Evolutionary conservation across 2,329 filamentous ascomycete species (phyloP), one percentile per base, ranked within the genome.

Genomic region (Purpureocillium lavendulum): DNA sequence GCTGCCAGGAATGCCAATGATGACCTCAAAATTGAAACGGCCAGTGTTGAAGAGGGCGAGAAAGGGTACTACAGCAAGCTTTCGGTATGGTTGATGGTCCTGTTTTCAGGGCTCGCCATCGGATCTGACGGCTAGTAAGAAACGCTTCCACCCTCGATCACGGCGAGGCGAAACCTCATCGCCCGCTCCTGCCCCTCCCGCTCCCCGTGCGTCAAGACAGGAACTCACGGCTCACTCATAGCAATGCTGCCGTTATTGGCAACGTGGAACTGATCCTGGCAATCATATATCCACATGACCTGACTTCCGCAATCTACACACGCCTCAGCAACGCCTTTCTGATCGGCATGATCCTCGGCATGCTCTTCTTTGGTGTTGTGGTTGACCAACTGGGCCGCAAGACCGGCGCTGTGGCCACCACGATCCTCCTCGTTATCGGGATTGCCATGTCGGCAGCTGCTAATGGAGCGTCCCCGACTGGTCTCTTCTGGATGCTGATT

Each of bases 281-380:
- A 2, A 43, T 61, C 36, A 46, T 70, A 9, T 70, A 70, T 48
- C 62, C 66, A 3, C 58, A 69, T 4, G 55, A 52, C 7, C 46
- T 69, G 17, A 67, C 67, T 15, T 56, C 52, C 10, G 49, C 58
- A 10, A 69, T 73, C 49, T 70, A 70, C 49, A 62, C 66, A 3
- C 62, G 72, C 6, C 64, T 78, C 4, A 71, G 69, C 31, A 77
- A 78, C 47, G 66, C 73, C 3, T 73, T 70, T 44, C 59, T 76
- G 5, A 66, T 77, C 37, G 75, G 74, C 35, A 68, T 72, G 54
- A 73, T 75, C 40, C 55, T 75, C 37, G 73, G 73, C 37, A 77
- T 76, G 65, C 53, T 77, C 7, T 57, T 66, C 45, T 75, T 77
- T 42, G 71, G 72, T 7, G 55, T 66, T 9, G 49, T 70, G 7